Base-by-base conservation (phyloP, 2,329 filamentous ascomycete genomes). In the Macrophomina tecta region DNA sequence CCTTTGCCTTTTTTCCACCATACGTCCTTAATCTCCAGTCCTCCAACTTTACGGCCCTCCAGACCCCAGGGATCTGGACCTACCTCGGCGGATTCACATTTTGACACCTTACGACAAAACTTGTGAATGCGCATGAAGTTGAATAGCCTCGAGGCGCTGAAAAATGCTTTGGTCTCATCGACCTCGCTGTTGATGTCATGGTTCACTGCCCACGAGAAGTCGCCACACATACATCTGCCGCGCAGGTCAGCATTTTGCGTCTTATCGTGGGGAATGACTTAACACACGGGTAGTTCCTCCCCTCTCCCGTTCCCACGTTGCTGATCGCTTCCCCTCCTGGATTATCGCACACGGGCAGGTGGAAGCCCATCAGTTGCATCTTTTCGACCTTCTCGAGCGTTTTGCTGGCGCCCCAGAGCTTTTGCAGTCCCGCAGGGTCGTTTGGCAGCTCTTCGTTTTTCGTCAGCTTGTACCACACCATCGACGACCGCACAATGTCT, bases 281-380 rank as follows among this genome's bases (percentile, higher is more conserved):
- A 6, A 38, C 32, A 16, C n/a, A 55, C 12, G 72, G 68, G 30
- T 66, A 72, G 53, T 72, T 71, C 16, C 65, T 62, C 7, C 49
- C 52, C 0, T 48, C 36, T 0, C 69, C n/a, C 1, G 9, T 8
- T 34, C 67, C 65, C 2, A 71, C 65, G 32, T 67, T 68, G 11
- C 65, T 68, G 16, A 72, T 70, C 11, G 71, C 48, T 36, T 70
- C 68, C 42, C 71, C 71, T 6, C 38, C 38, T 12, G 69, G 69
- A 12, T 69, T 72, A 16, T 42, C 34, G 32, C 66, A 71, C n/a
- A 62, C 30, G 9, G 58, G 42, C 23, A 62, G 5, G 30, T 38
- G 42, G 42, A 62, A 36, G 5, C 32, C 5, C 11, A 16, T 30
- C 9, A 14, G 3, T 12, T 16, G 40, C 2, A 7, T 7, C 3